A percentile compares a stretch with the other conserved stretches of the same genome.
Evolutionary conservation across 768 basidiomycete species (phyloP).

Genomic region (Lactarius akahatsu): DNA sequence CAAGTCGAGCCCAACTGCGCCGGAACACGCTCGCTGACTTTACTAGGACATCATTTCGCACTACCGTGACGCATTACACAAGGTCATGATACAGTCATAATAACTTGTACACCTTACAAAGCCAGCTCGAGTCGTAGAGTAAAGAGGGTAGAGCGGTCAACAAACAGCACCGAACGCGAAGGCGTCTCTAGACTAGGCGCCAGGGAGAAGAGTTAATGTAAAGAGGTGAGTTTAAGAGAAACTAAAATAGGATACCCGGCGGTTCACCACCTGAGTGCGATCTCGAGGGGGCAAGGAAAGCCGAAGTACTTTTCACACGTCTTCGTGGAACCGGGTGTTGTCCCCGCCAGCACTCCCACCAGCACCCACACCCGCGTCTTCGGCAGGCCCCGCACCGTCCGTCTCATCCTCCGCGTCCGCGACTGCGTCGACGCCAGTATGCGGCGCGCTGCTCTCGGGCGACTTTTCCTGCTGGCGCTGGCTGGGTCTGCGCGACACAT

Average conservation of each 20-base stretch:
- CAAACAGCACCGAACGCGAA: too few relatives aligned
- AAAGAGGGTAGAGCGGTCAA: too few relatives aligned
- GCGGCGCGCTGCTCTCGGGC: slow-evolving; percentile 54
- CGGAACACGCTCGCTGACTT: too few relatives aligned
- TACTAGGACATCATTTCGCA: too few relatives aligned
- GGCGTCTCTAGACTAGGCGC: neutral
- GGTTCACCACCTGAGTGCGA: neutral
- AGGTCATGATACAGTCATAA: too few relatives aligned
- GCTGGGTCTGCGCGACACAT: slow-evolving; percentile 47
- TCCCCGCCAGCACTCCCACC: slow-evolving; percentile 2
- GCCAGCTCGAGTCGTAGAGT: too few relatives aligned
- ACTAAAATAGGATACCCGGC: neutral
- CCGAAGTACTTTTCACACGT: neutral
- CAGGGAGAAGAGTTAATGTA: neutral
- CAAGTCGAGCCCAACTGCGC: too few relatives aligned
- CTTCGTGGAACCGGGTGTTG: slow-evolving; percentile 19
- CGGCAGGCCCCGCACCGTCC: slow-evolving; percentile 28
- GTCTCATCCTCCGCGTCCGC: slow-evolving; percentile 26
- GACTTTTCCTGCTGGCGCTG: slow-evolving; percentile 73
- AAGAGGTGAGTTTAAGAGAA: too few relatives aligned
- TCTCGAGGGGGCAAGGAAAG: too few relatives aligned
- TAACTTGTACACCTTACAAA: too few relatives aligned
- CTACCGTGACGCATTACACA: too few relatives aligned
- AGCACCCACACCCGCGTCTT: slow-evolving; percentile 13
- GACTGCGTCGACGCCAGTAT: slow-evolving; percentile 24